Evolutionary conservation across 202 grass and related monocot species (phyloP).

Genomic region (Cymbopogon flexuosus): DNA sequence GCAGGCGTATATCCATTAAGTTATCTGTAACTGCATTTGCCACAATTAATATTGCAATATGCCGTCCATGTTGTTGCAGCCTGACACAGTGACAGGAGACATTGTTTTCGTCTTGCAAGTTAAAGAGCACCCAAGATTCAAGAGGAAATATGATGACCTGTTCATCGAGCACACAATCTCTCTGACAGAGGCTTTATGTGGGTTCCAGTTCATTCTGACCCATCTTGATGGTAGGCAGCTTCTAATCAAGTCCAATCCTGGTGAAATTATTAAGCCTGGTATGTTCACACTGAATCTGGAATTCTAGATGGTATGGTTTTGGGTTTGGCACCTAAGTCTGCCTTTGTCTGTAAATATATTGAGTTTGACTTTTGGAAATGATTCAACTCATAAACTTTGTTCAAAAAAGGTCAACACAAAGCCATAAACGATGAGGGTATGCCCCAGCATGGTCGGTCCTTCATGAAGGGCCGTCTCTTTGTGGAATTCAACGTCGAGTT

Average conservation of each 20-base stretch:
- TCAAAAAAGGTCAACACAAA: conserved; percentile 59
- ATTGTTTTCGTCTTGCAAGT: conserved; percentile 69
- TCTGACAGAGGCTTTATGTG: conserved; percentile 83
- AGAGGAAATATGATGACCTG: conserved; percentile 71
- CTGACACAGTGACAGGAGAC: conserved; percentile 60
- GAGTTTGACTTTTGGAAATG: neutral
- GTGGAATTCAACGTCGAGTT: conserved; percentile 85
- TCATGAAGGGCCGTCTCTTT: conserved; percentile 85
- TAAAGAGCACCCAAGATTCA: conserved; percentile 65
- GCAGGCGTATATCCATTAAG: neutral
- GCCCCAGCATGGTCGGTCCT: conserved; percentile 82
- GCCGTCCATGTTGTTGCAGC: conserved; percentile 32
- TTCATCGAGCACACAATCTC: conserved; percentile 69
- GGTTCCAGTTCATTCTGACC: conserved; percentile 80
- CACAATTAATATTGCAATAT: conserved; percentile 14
- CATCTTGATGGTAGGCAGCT: conserved; percentile 87
- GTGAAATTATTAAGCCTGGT: conserved; percentile 89
- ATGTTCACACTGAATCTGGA: neutral
- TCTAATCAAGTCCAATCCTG: conserved; percentile 85
- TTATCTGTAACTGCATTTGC: neutral
- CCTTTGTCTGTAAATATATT: neutral
- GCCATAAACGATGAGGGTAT: conserved; percentile 92
- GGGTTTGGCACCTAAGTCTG: too few relatives aligned
- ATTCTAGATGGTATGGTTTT: too few relatives aligned
- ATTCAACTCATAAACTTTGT: too few relatives aligned